Conservation (phyloP, 1,139 yeast species). For the Lodderomyces metapsilosis region DNA sequence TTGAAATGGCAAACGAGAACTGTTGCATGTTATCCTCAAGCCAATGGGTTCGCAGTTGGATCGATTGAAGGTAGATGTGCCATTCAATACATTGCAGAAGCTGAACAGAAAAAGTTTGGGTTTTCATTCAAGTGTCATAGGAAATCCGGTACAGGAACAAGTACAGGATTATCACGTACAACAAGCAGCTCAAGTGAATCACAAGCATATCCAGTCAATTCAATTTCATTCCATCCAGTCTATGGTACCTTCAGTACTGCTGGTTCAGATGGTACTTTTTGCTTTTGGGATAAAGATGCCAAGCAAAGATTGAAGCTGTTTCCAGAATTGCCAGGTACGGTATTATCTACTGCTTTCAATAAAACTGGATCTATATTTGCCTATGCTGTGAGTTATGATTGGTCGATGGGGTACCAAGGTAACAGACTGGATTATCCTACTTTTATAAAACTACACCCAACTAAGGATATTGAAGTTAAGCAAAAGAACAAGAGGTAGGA, state of each 20-base stretch:
- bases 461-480: conserved; percentile 82
- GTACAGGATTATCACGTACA: conserved; percentile 31
- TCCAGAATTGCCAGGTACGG: conserved; percentile 69
- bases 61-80: conserved; percentile 97
- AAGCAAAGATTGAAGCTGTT: conserved; percentile 83
- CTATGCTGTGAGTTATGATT: conserved; percentile 90
- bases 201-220: conserved; percentile 72
- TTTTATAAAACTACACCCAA: conserved; percentile 77
- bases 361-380: conserved; percentile 84
- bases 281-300: conserved; percentile 96
- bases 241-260: conserved; percentile 93
- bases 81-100: conserved; percentile 88
- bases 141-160: conserved; percentile 38
- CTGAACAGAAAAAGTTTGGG: conserved; percentile 67
- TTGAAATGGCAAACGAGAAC: conserved; percentile 88
- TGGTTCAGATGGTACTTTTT: conserved; percentile 91
- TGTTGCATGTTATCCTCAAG: conserved; percentile 81
- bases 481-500: conserved; percentile 58
- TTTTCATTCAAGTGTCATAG: conserved; percentile 96
- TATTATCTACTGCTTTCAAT: conserved; percentile 79
- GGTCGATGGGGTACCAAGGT: conserved; percentile 86
- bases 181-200: conserved; percentile 36
- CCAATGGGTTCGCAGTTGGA: conserved; percentile 90
- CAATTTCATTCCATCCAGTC: conserved; percentile 82
- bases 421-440: conserved; percentile 77